Base-by-base conservation (phyloP, 306 rosid genomes). In the Ceratonia siliqua region DNA sequence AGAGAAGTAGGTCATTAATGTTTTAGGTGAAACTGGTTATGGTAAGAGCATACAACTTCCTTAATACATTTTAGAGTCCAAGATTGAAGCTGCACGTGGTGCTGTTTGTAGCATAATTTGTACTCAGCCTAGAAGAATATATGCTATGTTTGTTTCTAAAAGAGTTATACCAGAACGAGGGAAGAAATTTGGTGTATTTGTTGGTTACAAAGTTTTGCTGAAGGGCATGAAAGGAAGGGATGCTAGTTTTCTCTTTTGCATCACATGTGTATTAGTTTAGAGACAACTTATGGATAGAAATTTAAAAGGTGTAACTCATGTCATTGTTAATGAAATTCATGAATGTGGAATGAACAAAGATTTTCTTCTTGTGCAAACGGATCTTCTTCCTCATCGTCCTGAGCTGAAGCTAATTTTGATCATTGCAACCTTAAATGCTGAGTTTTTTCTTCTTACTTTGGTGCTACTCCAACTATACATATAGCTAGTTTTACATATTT, bases 311-410 rank as follows among this genome's bases (percentile, higher is more conserved):
- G 88, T 92, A 72, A 89, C 92, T 73, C 98, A 92, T 85, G 98
- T 95, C 48, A 84, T 95, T 82, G 96, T 95, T 65, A 97, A 95
- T 78, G 99, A 95, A 84, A 95, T 95, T 80, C 99, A 95, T 73
- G 99, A 95, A 78, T 97, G 99, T 38, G 99, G 99, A 86, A 92
- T 95, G 97, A 95, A 92, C 79, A 97, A 95, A 92, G 99, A 98
- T 95, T 93, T 95, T 79, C 98, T 95, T 17, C 89, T 95, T 83
- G 98, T 95, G 64, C 89, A 92, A 49, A 95, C 90, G 83, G 99
- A 95, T 75, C 98, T 95, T 72, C 98, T 95, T 67, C 91, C 96
- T 54, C 89, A 78, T 50, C 93, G 96, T 13, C 99, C 98, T 46
- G 98, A 95, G 53, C 84, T 95, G 32, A 90, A 87, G 78, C 69